These are phyloP conservation scores for Pelagophyceae sp. DNA, from an alignment of 352 stramenopile species.

Conservation along the genomic window DNA sequence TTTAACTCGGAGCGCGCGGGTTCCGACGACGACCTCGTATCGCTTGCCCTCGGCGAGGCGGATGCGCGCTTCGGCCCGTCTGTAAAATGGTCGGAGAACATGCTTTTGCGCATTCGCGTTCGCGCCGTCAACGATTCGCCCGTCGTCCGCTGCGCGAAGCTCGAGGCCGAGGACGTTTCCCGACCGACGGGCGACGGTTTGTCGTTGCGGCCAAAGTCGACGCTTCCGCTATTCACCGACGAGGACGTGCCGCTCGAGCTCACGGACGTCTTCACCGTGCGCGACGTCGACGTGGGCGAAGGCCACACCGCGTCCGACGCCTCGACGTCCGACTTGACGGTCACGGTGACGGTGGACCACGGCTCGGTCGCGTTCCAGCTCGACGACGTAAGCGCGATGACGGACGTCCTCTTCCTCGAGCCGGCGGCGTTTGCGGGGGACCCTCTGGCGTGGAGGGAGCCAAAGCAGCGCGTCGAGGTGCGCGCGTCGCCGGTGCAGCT, in stretches of 20 bases:
- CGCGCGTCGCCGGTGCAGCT: background rate
- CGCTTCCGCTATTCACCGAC: background rate
- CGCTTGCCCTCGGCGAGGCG: background rate
- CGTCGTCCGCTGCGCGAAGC: background rate
- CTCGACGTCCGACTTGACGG: background rate
- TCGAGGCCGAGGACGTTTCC: background rate
- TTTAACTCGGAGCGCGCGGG: background rate
- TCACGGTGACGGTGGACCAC: background rate
- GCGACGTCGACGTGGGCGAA: background rate
- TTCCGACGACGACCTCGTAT: background rate
- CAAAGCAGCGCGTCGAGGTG: background rate
- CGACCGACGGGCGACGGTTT: constrained; percentile 2
- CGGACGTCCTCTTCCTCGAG: constrained; percentile 1
- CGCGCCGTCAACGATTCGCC: constrained; percentile 3
- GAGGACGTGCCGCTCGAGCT: constrained; percentile 11
- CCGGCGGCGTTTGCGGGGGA: background rate
- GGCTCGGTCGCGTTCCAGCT: background rate
- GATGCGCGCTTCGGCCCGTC: background rate
- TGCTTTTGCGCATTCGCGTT: background rate
- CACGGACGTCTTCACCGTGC: background rate
- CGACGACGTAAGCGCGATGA: background rate
- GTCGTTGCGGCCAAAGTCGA: background rate
- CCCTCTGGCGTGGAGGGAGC: background rate
- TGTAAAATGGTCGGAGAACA: background rate
- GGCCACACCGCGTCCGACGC: too few relatives aligned